Percentiles rank a stretch among this genome's conserved stretches.
Conservation (phyloP, 495 filamentous ascomycete species). For the Annulohypoxylon nitens region DNA sequence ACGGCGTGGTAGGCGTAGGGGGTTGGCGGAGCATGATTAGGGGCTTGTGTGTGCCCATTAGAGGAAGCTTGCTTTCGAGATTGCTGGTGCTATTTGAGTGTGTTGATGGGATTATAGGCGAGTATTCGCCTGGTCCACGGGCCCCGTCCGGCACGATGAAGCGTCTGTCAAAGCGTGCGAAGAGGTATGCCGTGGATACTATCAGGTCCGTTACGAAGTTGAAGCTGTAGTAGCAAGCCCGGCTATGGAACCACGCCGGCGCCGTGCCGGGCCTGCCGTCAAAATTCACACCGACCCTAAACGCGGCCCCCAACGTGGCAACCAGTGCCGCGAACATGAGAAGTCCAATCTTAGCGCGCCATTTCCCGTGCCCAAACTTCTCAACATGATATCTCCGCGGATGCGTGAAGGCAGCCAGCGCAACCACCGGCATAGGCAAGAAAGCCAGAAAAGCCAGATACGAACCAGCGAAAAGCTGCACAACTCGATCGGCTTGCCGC, state of each 20-base stretch:
- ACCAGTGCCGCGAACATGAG: slow-evolving; percentile 67
- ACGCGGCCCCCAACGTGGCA: slow-evolving; percentile 77
- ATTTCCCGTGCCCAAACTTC: slow-evolving; percentile 77
- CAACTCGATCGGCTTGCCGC: slow-evolving; percentile 64
- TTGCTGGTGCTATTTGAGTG: slow-evolving; percentile 20
- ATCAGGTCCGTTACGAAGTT: slow-evolving; percentile 79
- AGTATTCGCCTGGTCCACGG: slow-evolving; percentile 57
- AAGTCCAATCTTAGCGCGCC: slow-evolving; percentile 74
- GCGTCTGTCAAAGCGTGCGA: slow-evolving; percentile 76
- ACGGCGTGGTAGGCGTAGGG: background rate
- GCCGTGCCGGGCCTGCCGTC: slow-evolving; percentile 63
- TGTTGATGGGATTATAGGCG: slow-evolving; percentile 26
- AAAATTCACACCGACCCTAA: slow-evolving; percentile 72
- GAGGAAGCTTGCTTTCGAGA: slow-evolving; percentile 26
- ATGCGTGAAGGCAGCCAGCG: slow-evolving; percentile 59
- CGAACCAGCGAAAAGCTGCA: slow-evolving; percentile 75
- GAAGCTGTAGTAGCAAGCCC: slow-evolving; percentile 83
- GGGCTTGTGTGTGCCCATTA: slow-evolving; percentile 17
- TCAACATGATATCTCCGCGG: slow-evolving; percentile 67
- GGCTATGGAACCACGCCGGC: slow-evolving; percentile 76
- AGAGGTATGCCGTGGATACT: slow-evolving; percentile 73
- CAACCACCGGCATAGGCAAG: slow-evolving; percentile 76
- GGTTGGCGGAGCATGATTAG: slow-evolving; percentile 13
- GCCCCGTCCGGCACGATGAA: slow-evolving; percentile 75
- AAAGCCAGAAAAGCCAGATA: slow-evolving; percentile 80